Evolutionary conservation across 164 flowering plant species (phyloP).

Genomic region (Santalum album): DNA sequence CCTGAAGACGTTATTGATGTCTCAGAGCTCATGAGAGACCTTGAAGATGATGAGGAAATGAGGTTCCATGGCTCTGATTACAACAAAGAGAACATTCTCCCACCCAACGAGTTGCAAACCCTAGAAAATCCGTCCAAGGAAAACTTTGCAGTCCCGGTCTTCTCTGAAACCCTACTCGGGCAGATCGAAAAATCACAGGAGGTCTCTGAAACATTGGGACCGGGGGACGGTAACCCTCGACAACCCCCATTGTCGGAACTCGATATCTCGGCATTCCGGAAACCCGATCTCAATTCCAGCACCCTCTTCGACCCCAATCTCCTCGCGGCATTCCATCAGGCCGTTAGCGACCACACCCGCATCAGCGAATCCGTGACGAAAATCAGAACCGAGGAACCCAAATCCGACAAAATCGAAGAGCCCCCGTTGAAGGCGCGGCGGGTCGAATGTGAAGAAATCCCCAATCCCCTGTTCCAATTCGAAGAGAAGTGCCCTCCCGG

Average conservation of each 20-base stretch:
- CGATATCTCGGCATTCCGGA: background rate
- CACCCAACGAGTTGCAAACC: constrained; percentile 4
- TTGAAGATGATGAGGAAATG: no score
- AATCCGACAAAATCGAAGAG: no score
- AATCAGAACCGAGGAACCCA: no score
- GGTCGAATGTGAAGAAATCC: constrained; percentile 19
- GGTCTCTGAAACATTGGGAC: no score
- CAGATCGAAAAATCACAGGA: no score
- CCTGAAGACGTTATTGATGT: no score
- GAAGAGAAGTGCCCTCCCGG: constrained; percentile 73
- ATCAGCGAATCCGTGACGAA: no score
- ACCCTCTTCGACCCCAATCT: background rate
- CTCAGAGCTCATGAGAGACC: no score
- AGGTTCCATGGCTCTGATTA: no score
- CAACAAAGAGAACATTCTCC: no score
- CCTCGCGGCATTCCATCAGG: background rate
- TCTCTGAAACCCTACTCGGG: background rate
- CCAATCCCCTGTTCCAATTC: constrained; percentile 29
- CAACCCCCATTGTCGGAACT: background rate
- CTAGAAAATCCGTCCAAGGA: no score
- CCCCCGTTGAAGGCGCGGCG: background rate
- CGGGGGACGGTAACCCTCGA: constrained; percentile 5
- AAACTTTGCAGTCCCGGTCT: no score
- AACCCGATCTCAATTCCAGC: background rate
- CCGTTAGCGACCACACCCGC: background rate